Conservation (phyloP, 2,329 filamentous ascomycete species). For the Didymella segeticola region DNA sequence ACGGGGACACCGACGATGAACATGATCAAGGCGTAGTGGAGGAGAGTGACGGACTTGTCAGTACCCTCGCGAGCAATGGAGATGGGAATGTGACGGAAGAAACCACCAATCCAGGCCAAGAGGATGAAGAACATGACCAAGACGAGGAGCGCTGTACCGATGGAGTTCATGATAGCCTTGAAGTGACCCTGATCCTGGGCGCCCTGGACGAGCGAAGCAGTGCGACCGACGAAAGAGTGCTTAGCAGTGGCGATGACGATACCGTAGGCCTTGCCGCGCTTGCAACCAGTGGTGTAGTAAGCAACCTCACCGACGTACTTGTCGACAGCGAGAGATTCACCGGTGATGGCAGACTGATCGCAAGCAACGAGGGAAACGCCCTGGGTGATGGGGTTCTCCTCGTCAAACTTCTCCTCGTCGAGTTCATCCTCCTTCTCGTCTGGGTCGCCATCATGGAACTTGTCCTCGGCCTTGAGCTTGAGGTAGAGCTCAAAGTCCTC, state of each 20-base stretch:
- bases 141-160: constrained; percentile 75
- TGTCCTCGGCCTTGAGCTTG: constrained; percentile 64
- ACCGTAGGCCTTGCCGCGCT: constrained; percentile 78
- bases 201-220: constrained; percentile 75
- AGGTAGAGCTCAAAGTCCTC: constrained; percentile 72
- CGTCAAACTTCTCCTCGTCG: constrained; percentile 65
- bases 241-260: constrained; percentile 71
- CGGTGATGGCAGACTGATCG: constrained; percentile 82
- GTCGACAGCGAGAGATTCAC: constrained; percentile 79
- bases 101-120: constrained; percentile 77
- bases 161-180: constrained; percentile 83
- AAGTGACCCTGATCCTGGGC: constrained; percentile 71
- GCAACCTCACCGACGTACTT: constrained; percentile 78
- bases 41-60: constrained; percentile 66
- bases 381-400: constrained; percentile 60
- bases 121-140: constrained; percentile 81
- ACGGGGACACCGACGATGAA: constrained; percentile 81
- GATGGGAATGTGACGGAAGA: constrained; percentile 74
- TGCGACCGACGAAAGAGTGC: constrained; percentile 78
- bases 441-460: constrained; percentile 63
- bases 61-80: constrained; percentile 61
- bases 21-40: constrained; percentile 53
- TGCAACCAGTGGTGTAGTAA: constrained; percentile 83
- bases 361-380: constrained; percentile 73
- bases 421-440: constrained; percentile 68